Percentiles rank a stretch among this genome's conserved stretches.
Evolutionary conservation across 1,284 basidiomycete species (phyloP).

Genomic region (Boletus albobrunnescens): DNA sequence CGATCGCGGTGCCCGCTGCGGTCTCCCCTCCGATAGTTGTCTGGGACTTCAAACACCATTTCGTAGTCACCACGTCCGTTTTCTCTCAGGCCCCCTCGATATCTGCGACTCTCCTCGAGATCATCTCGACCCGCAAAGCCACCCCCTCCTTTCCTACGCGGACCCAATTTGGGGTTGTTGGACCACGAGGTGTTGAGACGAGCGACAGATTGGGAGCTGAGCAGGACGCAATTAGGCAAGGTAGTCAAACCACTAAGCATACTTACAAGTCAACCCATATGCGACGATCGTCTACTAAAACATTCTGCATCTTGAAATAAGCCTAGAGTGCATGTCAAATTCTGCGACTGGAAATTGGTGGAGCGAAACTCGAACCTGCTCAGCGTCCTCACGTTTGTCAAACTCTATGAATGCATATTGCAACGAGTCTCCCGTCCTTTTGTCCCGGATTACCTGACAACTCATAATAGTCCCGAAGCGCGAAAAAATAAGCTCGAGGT

Average conservation of each 20-base stretch:
- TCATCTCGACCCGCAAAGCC: constrained; percentile 71
- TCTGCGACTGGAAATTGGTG: neutral
- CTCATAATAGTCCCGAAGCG: constrained; percentile 94
- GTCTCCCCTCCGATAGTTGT: constrained; percentile 22
- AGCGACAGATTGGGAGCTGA: constrained; percentile 87
- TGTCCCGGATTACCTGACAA: constrained; percentile 96
- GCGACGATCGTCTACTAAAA: constrained; percentile 95
- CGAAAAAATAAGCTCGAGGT: constrained; percentile 95
- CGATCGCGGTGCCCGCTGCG: constrained; percentile 22
- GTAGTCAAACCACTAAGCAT: neutral
- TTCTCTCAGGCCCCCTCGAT: constrained; percentile 44
- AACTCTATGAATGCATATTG: constrained; percentile 99
- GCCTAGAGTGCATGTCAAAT: constrained; percentile 48
- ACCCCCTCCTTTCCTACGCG: constrained; percentile 35
- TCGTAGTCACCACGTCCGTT: constrained; percentile 47
- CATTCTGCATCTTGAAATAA: constrained; percentile 99
- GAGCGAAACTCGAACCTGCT: constrained; percentile 59
- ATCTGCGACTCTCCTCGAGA: constrained; percentile 64
- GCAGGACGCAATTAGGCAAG: constrained; percentile 18
- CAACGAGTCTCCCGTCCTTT: constrained; percentile 91
- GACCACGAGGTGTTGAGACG: constrained; percentile 69
- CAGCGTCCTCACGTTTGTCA: constrained; percentile 87
- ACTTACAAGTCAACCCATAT: constrained; percentile 96
- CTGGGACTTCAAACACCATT: constrained; percentile 71
- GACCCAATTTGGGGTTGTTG: constrained; percentile 61